These are phyloP conservation scores for Solanum sparsipilum DNA, from an alignment of 257 asterid species.

Conservation along the genomic window DNA sequence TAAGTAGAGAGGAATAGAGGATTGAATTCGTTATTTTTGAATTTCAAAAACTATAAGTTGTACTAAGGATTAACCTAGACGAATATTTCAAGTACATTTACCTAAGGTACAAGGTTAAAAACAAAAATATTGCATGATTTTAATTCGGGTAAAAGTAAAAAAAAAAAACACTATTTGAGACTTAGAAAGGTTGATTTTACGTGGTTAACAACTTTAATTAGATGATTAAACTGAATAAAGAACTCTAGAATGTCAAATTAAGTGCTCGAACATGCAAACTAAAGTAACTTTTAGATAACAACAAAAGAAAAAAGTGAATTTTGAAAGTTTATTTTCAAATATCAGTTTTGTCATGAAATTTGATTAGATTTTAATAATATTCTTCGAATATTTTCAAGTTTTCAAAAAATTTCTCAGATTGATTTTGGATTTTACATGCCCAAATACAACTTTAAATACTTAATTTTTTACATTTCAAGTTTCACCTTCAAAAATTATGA, in stretches of 20 bases:
- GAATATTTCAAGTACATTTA: neutral
- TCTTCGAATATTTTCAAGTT: no score
- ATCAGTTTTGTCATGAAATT: no score
- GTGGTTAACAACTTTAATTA: neutral
- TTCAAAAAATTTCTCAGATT: no score
- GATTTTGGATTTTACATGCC: no score
- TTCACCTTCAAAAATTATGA: neutral
- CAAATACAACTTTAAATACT: no score
- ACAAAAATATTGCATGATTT: neutral
- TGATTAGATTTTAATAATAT: no score
- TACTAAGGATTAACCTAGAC: neutral
- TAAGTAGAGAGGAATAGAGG: neutral
- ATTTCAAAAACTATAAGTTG: neutral
- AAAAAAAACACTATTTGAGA: neutral
- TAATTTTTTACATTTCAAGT: no score
- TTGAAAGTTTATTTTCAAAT: no score
- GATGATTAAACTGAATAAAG: neutral
- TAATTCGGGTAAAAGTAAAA: neutral
- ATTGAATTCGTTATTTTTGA: accelerated
- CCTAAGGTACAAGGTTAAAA: neutral
- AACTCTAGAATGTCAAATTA: neutral
- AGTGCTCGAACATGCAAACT: neutral
- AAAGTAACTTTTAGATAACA: neutral
- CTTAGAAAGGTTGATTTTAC: neutral
- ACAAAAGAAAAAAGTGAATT: no score